Evolutionary conservation across 805 yeast species (phyloP), one percentile per base, ranked within the genome.

Genomic region (Saturnispora mendoncae): DNA sequence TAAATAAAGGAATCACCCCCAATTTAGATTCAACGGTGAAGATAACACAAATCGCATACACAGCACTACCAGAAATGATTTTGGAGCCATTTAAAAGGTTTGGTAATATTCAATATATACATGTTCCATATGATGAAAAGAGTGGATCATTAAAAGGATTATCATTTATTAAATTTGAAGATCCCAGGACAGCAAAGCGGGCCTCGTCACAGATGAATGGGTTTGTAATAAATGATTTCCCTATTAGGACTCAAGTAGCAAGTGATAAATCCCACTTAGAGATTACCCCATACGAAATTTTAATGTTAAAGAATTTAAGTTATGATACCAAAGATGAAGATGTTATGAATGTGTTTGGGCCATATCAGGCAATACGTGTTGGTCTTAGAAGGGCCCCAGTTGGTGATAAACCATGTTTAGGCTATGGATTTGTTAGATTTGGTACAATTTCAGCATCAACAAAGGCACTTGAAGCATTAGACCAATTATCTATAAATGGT

Each of bases 391-490:
- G 54, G 30, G 55, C 61, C 0, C 61, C 62, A 4, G 48, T 55
- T n/a, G 41, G 32, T 6, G 51, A 57, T 1, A 39, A 47, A 13
- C 44, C 50, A 35, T 53, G 59, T 18, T 39, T 57, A 12, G 84
- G 84, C 2, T 76, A 73, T 52, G 85, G 84, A 1, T 80, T 76
- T 49, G 64, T 80, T 25, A 78, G 81, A 49, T 80, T 76, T 52
- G 69, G 67, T 12, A 51, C 55, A 6, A 45, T 47, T 4, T 69
- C 61, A 5, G 58, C 70, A 13, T 78, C 72, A 6, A 50, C 55
- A 5, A 57, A 57, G 23, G 84, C 86, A 1, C 55, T 78, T 35
- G 54, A 51, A 9, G 60, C 52, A 20, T 50, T 71, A 27, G 61
- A 69, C 43, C 74, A 68, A 6, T 45, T 65, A 6, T 57, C 53